Evolutionary conservation across 1,139 yeast genomes (phyloP).

Genomic region (Yamadazyma aaseri): DNA sequence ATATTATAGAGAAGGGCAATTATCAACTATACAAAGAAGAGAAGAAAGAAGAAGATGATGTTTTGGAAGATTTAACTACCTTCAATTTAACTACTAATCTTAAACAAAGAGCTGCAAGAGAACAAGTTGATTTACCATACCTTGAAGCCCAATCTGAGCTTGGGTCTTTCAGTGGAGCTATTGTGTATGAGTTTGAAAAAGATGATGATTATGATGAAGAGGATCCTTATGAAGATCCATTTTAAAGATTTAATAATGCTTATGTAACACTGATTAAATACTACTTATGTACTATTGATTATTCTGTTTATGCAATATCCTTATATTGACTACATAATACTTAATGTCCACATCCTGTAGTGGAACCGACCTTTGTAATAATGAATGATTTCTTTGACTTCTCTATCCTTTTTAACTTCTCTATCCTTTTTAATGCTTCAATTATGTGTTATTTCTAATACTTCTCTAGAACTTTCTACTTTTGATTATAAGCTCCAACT

Average conservation of each 20-base stretch:
- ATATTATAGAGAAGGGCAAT: slow-evolving; percentile 45
- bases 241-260: no score
- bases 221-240: slow-evolving; percentile 96
- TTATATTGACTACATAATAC: no score
- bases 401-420: no score
- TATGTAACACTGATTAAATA: no score
- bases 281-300: no score
- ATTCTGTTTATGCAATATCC: no score
- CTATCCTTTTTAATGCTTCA: no score
- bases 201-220: slow-evolving; percentile 94
- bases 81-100: slow-evolving; percentile 77
- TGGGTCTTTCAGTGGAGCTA: slow-evolving; percentile 81
- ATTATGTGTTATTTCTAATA: no score
- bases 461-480: no score
- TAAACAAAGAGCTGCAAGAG: slow-evolving; percentile 74
- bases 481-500: not conserved
- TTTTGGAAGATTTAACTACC: slow-evolving; percentile 75
- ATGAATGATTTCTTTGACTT: no score
- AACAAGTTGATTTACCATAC: slow-evolving; percentile 84
- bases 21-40: slow-evolving; percentile 38
- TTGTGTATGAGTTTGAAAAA: slow-evolving; percentile 85
- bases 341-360: no score
- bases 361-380: no score
- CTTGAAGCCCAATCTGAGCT: slow-evolving; percentile 78
- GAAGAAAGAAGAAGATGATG: slow-evolving; percentile 35